Base-by-base conservation (phyloP, 106 monocot species). In the Allium cepa region DNA sequence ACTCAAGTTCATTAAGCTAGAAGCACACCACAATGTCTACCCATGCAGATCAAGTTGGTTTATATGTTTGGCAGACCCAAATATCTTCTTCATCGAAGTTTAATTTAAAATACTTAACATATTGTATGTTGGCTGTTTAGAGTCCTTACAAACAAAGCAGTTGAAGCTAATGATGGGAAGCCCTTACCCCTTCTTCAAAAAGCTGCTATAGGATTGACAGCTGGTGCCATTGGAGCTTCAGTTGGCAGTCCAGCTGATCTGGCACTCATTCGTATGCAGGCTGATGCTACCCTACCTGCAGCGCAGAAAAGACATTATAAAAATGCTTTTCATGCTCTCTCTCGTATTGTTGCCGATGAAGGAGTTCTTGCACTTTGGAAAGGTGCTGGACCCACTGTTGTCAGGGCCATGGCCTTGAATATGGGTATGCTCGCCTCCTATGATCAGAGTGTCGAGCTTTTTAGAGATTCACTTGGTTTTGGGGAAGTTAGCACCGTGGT, bases 381-480 rank as follows among this genome's bases (percentile, higher is more conserved):
- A 77, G 86, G 90, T 71, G 76, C 72, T 47, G 81, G 91, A 11
- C 91, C 87, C 63, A 91, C 86, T 27, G 84, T 91, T 45, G 86
- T 87, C 7, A 72, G 87, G 55, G 91, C 91, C 28, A 91, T 90
- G 90, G 69, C 90, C 26, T 59, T 90, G 22, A 91, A 91, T 70
- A 91, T 87, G 91, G 91, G 91, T 63, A 87, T 91, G 91, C 91
- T 91, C 78, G 91, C 91, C 8, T 91, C 91, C 26, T 91, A 91
- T 80, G 91, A 91, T 71, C 87, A 91, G 72, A 91, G 84, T 59
- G 79, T 91, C 4, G 91, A 91, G 63, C 69, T 87, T 55, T 91
- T 91, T 73, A 87, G 79, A 64, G 90, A 86, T 77, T 82, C 83
- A 49, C 79, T 83, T 74, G 90, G 86, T 63, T 57, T 86, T 56